phyloP scores from a whole-genome alignment of 192 early-diverging fungal species.

The Coemansia sp. region DNA sequence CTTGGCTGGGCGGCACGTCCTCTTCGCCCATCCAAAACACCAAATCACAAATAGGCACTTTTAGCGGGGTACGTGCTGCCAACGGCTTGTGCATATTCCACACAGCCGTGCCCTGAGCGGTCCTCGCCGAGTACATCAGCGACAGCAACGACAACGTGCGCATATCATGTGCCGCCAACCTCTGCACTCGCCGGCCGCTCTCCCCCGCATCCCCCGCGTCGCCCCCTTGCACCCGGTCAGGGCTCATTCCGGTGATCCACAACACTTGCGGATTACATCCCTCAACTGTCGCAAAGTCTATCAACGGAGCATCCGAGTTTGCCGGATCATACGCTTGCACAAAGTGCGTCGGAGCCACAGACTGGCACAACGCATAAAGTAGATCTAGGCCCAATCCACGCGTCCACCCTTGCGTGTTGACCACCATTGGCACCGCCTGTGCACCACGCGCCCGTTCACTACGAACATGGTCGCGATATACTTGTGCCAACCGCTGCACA shows the following conservation, averaged over 20 bases:
- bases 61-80: constrained; percentile 59
- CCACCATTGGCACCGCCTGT: constrained; percentile 69
- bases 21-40: constrained; percentile 68
- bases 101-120: background rate
- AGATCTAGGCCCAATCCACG: constrained; percentile 87
- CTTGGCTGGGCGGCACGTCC: constrained; percentile 76
- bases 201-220: constrained; percentile 8
- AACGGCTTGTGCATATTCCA: constrained; percentile 38
- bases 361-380: constrained; percentile 63
- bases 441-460: constrained; percentile 7
- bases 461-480: constrained; percentile 56
- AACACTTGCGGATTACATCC: constrained; percentile 25
- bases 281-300: constrained; percentile 50
- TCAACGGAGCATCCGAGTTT: constrained; percentile 16
- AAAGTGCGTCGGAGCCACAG: constrained; percentile 67
- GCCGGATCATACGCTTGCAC: constrained; percentile 57
- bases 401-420: constrained; percentile 96
- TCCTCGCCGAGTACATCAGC: constrained; percentile 61
- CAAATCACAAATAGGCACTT: constrained; percentile 64
- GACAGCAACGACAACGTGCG: constrained; percentile 66
- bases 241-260: constrained; percentile 40
- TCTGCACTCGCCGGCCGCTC: constrained; percentile 25
- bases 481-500: constrained; percentile 60
- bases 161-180: constrained; percentile 62
- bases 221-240: constrained; percentile 19